These are phyloP conservation scores for Solanum gracilifrons DNA, from an alignment of 257 asterid species.

Conservation along the genomic window DNA sequence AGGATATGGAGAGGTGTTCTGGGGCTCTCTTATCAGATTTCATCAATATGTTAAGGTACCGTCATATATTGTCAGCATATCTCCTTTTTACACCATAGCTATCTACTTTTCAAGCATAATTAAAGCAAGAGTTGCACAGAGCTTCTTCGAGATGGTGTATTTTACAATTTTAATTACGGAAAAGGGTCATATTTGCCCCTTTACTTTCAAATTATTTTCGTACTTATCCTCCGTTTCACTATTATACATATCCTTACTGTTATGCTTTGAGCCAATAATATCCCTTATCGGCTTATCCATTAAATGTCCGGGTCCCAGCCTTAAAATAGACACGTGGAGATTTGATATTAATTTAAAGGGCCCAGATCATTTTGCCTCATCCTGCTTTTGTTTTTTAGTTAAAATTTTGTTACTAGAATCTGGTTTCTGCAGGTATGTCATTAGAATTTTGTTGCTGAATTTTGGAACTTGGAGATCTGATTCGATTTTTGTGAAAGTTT, in stretches of 20 bases:
- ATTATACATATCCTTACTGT: neutral
- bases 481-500: neutral
- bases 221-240: neutral
- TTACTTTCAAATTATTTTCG: neutral
- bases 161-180: neutral
- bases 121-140: neutral
- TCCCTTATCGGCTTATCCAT: neutral
- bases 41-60: slow-evolving; percentile 70
- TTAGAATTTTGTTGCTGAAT: neutral
- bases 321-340: neutral
- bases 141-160: neutral
- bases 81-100: neutral
- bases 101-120: neutral
- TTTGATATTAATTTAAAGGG: neutral
- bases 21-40: slow-evolving; percentile 77
- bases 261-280: neutral
- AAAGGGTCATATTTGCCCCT: neutral
- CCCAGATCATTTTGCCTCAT: neutral
- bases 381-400: neutral
- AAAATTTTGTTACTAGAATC: neutral
- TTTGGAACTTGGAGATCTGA: neutral
- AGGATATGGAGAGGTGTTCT: slow-evolving; percentile 73
- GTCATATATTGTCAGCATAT: neutral
- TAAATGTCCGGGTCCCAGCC: neutral
- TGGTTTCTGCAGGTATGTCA: neutral